Evolutionary conservation across 2,329 filamentous ascomycete genomes (phyloP).

Genomic region (Thielaviopsis punctulata): DNA sequence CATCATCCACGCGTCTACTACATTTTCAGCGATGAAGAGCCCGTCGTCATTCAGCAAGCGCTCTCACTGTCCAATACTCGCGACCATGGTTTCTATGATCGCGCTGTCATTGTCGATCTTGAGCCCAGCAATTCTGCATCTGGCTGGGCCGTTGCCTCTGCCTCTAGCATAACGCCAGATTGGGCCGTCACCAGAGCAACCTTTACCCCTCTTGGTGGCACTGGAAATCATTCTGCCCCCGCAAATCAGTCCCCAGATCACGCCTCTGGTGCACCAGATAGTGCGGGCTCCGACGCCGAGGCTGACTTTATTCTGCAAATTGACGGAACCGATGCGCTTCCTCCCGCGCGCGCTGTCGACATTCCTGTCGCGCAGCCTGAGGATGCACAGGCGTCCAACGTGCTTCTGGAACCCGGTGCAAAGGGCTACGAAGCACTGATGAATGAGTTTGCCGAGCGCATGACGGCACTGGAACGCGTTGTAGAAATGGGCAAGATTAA

Average conservation of each 20-base stretch:
- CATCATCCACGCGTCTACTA: constrained; percentile 75
- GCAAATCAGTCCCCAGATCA: not conserved
- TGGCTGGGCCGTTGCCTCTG: constrained; percentile 42
- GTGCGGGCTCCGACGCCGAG: constrained; percentile 1
- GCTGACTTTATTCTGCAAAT: constrained; percentile 8
- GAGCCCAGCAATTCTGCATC: constrained; percentile 21
- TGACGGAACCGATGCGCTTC: not conserved
- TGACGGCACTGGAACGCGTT: constrained; percentile 36
- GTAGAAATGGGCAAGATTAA: constrained; percentile 34
- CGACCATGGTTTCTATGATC: constrained; percentile 18
- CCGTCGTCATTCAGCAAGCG: constrained; percentile 37
- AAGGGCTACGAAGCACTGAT: constrained; percentile 32
- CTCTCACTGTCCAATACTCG: constrained; percentile 24
- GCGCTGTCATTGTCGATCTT: constrained; percentile 40
- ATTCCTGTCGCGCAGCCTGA: not conserved
- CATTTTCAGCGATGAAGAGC: constrained; percentile 83
- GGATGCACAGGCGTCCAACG: constrained; percentile 5
- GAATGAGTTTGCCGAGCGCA: constrained; percentile 39
- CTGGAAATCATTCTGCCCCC: too few relatives aligned
- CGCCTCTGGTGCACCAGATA: too few relatives aligned
- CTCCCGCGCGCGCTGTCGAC: not conserved
- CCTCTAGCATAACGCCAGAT: constrained; percentile 53
- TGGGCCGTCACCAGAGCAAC: constrained; percentile 44
- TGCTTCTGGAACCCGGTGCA: constrained; percentile 15
- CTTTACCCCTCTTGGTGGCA: constrained; percentile 27